These are phyloP conservation scores for Grosmannia penicillata DNA, from an alignment of 2,329 filamentous ascomycete genomes.

Conservation along the genomic window DNA sequence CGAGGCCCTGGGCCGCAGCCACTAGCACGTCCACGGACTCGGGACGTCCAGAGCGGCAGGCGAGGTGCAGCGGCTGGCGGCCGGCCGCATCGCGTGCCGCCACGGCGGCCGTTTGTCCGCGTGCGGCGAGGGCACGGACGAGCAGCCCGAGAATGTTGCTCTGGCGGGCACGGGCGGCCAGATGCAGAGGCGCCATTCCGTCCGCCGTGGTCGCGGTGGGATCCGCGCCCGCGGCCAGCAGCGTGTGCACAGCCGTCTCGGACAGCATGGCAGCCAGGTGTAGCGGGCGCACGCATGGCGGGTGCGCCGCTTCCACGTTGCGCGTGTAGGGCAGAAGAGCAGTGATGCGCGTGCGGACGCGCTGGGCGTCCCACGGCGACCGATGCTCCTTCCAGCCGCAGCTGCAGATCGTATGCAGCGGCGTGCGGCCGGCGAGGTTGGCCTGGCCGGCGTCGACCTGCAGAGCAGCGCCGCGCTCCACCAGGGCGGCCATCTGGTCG, in stretches of 20 bases:
- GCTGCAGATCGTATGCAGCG: conserved; percentile 1
- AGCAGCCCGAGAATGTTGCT: conserved; percentile 3
- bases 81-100: neutral
- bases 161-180: conserved; percentile 2
- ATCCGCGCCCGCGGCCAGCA: conserved; percentile 1
- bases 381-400: neutral
- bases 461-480: neutral
- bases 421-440: conserved; percentile 2
- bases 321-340: neutral
- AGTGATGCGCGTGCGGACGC: neutral
- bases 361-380: neutral
- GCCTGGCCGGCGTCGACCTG: neutral
- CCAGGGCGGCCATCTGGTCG: neutral
- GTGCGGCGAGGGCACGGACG: neutral
- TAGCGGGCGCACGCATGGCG: neutral
- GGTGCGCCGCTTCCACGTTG: neutral
- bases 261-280: conserved; percentile 1
- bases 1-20: neutral
- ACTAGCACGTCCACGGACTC: conserved; percentile 2
- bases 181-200: conserved; percentile 3
- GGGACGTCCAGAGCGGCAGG: conserved; percentile 2
- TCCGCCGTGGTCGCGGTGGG: neutral
- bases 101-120: neutral
- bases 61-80: neutral
- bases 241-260: neutral